Evolutionary conservation across 148 eudicot genomes (phyloP), one percentile per base, ranked within the genome.

Genomic region (Amaranthus cruentus): DNA sequence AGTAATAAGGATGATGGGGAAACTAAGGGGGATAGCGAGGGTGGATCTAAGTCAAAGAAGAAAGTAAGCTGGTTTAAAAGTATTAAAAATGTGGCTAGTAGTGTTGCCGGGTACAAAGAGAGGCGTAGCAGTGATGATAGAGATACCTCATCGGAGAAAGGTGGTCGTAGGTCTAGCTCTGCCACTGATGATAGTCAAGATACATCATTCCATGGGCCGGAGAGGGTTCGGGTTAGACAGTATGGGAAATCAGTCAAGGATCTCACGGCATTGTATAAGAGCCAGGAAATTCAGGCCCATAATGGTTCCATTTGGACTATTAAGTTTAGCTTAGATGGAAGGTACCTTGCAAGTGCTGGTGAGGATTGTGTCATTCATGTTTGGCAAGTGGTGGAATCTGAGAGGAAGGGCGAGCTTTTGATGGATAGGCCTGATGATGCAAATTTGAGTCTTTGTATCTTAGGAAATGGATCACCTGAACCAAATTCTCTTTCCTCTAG

Each of bases 131-230:
- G 93, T 73, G 93, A 91, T 70, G 97, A 93, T 55, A 88, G 87
- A 80, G 98, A 94, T 72, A 87, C 95, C 13, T 85, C 97, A 0
- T 91, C 98, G 2, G 98, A 89, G 61, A 91, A 84, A 74, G 91
- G 97, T 74, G 97, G 93, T 13, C 78, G 88, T 75, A 89, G 96
- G 76, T 94, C 96, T 2, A 94, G 98, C 74, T 91, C 92, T 3
- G 98, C 97, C 4, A 94, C 98, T 14, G 98, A 94, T 80, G 98
- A 91, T 79, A 94, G 98, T 76, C 97, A 93, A 72, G 97, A 93
- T 61, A 83, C 70, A 54, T 85, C 91, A 0, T 91, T 88, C 80
- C 91, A 94, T 79, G 97, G 93, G 64, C 98, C 97, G 0, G 97
- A 94, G 75, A 87, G 86, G 77, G 88, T 94, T 62, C 83, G 96